A percentile compares a stretch with the other conserved stretches of the same genome.
Conservation (phyloP, 2,329 filamentous ascomycete genomes). For the Thelonectria rubi region DNA sequence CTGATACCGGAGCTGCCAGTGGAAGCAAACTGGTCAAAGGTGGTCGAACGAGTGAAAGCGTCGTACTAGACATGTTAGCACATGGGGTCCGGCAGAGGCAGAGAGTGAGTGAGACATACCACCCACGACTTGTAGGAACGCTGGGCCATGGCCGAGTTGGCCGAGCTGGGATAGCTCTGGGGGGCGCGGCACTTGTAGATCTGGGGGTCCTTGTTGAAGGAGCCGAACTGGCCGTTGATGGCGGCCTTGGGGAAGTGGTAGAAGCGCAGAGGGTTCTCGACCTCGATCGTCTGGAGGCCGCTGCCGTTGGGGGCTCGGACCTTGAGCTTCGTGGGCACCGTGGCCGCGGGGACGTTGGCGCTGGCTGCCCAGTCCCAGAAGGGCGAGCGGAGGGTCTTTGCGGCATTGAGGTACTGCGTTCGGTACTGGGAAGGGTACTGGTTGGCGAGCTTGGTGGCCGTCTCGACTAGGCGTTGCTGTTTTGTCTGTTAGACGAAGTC, state of each 20-base stretch:
- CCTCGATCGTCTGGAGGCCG: conserved; percentile 42
- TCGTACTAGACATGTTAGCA: conserved; percentile 47
- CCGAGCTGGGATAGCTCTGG: conserved; percentile 50
- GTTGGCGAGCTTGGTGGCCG: conserved; percentile 10
- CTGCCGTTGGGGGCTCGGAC: conserved; percentile 53
- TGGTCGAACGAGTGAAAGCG: conserved; percentile 50
- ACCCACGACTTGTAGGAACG: conserved; percentile 52
- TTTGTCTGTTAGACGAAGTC: no score
- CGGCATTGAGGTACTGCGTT: conserved; percentile 54
- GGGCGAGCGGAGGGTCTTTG: conserved; percentile 57
- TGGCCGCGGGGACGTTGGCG: conserved; percentile 52
- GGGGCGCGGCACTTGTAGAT: conserved; percentile 54
- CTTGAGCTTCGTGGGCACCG: conserved; percentile 45
- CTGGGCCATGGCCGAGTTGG: conserved; percentile 47
- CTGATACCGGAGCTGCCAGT: conserved; percentile 49
- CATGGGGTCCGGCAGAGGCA: no score
- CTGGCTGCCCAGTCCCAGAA: conserved; percentile 65
- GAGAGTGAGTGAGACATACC: conserved; percentile 46
- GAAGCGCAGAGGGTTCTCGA: conserved; percentile 62
- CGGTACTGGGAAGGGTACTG: conserved; percentile 50
- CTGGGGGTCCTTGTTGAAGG: conserved; percentile 41
- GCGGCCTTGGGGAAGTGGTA: conserved; percentile 59
- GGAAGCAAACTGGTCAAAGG: conserved; percentile 49
- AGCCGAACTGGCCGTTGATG: conserved; percentile 50
- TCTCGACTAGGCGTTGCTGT: conserved; percentile 13